Evolutionary conservation across 106 monocot species (phyloP).

Genomic region (Dactylorhiza incarnata): DNA sequence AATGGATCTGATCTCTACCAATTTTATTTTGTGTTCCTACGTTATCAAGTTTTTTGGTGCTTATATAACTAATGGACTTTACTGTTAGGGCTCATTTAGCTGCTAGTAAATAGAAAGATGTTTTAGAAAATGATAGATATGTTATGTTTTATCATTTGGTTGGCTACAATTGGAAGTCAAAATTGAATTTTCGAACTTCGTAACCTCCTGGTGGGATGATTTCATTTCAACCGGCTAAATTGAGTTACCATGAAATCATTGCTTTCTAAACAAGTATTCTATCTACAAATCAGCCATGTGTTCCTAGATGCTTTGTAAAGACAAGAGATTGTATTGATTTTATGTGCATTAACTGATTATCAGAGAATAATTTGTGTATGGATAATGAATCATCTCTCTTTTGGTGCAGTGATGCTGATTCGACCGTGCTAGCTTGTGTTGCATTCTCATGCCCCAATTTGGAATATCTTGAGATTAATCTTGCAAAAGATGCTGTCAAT

Average conservation of each 20-base stretch:
- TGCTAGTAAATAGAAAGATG: neutral
- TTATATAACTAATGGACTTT: neutral
- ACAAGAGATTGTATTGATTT: neutral
- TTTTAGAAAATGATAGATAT: neutral
- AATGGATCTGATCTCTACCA: neutral
- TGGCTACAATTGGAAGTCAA: neutral
- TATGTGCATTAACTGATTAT: neutral
- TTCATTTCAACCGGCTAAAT: neutral
- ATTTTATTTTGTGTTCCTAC: neutral
- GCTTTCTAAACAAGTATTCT: neutral
- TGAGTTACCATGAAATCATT: neutral
- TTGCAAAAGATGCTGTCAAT: conserved; percentile 47
- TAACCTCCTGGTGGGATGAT: neutral
- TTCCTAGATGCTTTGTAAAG: neutral
- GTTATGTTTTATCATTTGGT: neutral
- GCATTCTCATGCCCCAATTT: conserved; percentile 90
- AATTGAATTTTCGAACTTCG: neutral
- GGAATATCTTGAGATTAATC: conserved; percentile 65
- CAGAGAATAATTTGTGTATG: neutral
- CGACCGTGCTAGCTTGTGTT: conserved; percentile 77
- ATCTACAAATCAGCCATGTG: neutral
- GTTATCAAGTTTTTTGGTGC: neutral
- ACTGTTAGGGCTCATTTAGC: neutral
- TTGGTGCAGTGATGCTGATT: conserved; percentile 79
- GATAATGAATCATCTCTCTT: neutral